Base-by-base conservation (phyloP, 2,329 filamentous ascomycete genomes). In the Coniochaeta sp. region DNA sequence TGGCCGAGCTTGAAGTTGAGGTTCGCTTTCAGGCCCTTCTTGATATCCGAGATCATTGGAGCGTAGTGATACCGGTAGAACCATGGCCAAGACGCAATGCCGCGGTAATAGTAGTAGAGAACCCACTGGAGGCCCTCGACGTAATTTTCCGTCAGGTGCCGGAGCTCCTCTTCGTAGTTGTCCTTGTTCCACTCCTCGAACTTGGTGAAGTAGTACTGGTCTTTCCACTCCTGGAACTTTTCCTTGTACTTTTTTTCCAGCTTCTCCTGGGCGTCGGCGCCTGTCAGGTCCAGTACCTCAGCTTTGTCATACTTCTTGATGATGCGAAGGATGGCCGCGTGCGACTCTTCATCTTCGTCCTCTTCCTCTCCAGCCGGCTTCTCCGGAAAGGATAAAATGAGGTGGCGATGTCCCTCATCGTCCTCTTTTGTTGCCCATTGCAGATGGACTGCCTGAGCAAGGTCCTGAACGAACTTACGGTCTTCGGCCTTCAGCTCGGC, bases 121-220 rank as follows among this genome's bases (percentile, higher is more conserved):
- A 99, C 95, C 96, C 95, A 99, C 73, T 99, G 95, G 62, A 99
- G 78, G 62, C 95, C 95, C 75, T 99, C 91, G 7, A 99, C 92
- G 69, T 99, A 99, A 75, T 98, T 99, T 74, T 98, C 92, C 28
- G 91, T 89, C 62, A 99, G 80, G 64, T 89, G 88, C 59, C 81
- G 87, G 70, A 98, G 81, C 73, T 96, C 91, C 44, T 86, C 68
- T 19, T 77, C 86, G 65, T 93, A 88, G 67, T 91, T 89, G 55
- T 91, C 88, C 12, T 89, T 79, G 17, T 88, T 86, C 92, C 93
- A 99, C 3, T 56, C 54, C 30, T 56, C 54, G 66, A 97, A 97
- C 73, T 98, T 99, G 60, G 86, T 85, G 64, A 84, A 80, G 75
- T 99, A 99, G 75, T 99, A 96, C 62, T 90, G 88, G 73, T 96